A percentile compares a stretch with the other conserved stretches of the same genome.
These are phyloP conservation scores for Solanum appendiculatum DNA, from an alignment of 257 asterid genomes.

Conservation along the genomic window DNA sequence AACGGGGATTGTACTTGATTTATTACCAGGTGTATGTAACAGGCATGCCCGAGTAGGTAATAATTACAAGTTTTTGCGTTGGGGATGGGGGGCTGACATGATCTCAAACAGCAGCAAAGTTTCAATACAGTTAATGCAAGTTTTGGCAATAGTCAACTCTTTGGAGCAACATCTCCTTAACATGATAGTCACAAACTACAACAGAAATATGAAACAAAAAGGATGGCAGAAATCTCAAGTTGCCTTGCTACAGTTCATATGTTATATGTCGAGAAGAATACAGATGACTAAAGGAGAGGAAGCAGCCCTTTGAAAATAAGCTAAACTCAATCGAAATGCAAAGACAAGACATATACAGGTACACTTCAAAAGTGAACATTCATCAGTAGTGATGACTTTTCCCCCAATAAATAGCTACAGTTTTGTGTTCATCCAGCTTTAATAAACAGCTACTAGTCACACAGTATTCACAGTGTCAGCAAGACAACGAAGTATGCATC, in stretches of 20 bases:
- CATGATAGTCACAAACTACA: too few species aligned
- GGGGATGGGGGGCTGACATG: too few species aligned
- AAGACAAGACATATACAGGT: too few species aligned
- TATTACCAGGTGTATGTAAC: too few species aligned
- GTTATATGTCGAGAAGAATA: not conserved
- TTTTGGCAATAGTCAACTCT: too few species aligned
- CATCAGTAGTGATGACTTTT: not conserved
- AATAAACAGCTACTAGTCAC: conserved; percentile 10
- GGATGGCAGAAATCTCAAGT: not conserved
- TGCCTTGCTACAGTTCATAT: not conserved
- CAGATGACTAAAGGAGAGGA: not conserved
- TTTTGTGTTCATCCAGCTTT: not conserved
- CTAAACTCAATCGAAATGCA: not conserved
- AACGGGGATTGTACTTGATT: too few species aligned
- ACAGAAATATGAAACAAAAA: too few species aligned
- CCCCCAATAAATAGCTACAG: not conserved
- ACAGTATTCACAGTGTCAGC: conserved; percentile 84
- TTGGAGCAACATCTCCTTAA: too few species aligned
- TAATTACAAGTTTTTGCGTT: too few species aligned
- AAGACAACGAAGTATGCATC: conserved; percentile 80
- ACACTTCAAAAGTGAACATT: not conserved
- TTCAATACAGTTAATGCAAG: too few species aligned
- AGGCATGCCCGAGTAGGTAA: too few species aligned
- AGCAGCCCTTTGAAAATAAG: not conserved
- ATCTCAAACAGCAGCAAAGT: too few species aligned